Conservation (phyloP, 1,284 basidiomycete genomes). For the Volvariella volvacea region DNA sequence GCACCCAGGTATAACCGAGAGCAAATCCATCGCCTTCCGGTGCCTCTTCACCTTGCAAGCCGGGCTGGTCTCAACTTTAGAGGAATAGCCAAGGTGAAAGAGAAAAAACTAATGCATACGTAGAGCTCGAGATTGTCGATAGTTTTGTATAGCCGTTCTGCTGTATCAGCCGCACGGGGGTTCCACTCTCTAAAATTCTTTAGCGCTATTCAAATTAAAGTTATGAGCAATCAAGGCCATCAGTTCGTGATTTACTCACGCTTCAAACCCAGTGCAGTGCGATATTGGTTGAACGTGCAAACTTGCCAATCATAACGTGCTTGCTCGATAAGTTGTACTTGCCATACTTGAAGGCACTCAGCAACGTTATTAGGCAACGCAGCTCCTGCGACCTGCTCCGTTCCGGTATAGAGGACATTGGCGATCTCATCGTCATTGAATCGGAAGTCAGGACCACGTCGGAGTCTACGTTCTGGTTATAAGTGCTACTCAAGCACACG, state of each 20-base stretch:
- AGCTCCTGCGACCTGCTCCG: background rate
- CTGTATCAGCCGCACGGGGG: constrained; percentile 10
- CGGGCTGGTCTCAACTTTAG: constrained; percentile 10
- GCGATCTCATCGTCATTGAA: constrained; percentile 1
- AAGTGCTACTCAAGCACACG: too few species aligned
- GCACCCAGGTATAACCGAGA: constrained; percentile 16
- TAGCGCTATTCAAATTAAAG: constrained; percentile 7
- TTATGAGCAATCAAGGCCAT: background rate
- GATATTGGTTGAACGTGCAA: constrained; percentile 2
- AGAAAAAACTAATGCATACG: constrained; percentile 10
- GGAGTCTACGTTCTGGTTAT: background rate
- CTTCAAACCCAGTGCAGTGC: background rate
- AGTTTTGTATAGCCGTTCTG: constrained; percentile 12
- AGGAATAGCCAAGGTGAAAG: background rate
- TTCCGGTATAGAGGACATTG: background rate
- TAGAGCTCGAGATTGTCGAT: constrained; percentile 19
- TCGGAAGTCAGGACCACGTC: background rate
- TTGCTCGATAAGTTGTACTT: background rate
- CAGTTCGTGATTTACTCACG: background rate
- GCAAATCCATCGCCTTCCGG: constrained; percentile 10
- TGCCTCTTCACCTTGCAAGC: constrained; percentile 13
- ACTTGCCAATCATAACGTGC: background rate
- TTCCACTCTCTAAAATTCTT: constrained; percentile 15
- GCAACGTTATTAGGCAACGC: background rate
- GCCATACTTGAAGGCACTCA: background rate